Evolutionary conservation across 2,329 filamentous ascomycete species (phyloP), one percentile per base, ranked within the genome.

Genomic region (Phaeosphaeria sp.): DNA sequence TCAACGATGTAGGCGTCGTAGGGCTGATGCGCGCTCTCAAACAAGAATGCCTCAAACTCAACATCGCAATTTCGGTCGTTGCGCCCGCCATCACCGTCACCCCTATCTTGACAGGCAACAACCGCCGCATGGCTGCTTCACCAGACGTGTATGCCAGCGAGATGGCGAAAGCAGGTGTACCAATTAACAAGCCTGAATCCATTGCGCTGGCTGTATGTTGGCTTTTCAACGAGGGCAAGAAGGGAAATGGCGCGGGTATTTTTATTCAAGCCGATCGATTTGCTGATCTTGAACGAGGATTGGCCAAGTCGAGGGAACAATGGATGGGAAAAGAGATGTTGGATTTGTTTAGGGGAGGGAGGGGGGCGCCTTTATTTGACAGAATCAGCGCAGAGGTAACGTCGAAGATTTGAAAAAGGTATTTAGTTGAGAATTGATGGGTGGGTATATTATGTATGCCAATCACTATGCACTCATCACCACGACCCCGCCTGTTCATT

Each of bases 251-350:
- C 0, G 76, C 76, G 42, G 81, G 81, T 0, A 69, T 82, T 36
- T 69, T 83, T 39, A 72, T 83, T 3, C 81, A 84, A 59, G 78
- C 70, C 1, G 79, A 79, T 41, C 70, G 66, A 54, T 75, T 78
- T 57, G 69, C 71, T 46, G 82, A 84, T 69, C 54, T 83, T 21
- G 82, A 84, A 60, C 68, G 72, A 21, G 81, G 81, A 0, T 68
- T 83, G 51, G 81, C 81, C 23, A 82, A 75, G 67, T 73, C 70
- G 20, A 76, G 81, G 56, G 75, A 75, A 58, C 63, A 66, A 47
- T 84, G 82, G 82, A 82, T 83, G 81, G 76, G 80, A 0, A 79
- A 77, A 60, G 81, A 84, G 66, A 83, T 83, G 81, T 67, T 84
- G 71, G 76, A 78, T 11, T 62, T 82, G 65, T 83, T 83, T 56